Conservation (phyloP, 257 asterid genomes). For the Solanum virginianum region DNA sequence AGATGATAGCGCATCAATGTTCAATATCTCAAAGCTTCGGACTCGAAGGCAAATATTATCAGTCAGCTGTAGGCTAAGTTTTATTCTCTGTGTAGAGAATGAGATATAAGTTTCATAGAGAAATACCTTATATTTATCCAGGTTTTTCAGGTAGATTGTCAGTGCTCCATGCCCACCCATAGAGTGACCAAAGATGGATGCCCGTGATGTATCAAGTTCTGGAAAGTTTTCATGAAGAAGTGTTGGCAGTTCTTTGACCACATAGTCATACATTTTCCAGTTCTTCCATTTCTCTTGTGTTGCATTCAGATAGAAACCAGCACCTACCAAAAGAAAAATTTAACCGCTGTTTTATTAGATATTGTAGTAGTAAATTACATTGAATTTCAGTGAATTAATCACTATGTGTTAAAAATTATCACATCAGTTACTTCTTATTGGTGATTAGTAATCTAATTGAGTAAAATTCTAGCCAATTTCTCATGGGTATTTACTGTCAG, state of each 20-base stretch:
- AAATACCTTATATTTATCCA: slow-evolving; percentile 85
- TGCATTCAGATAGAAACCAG: slow-evolving; percentile 97
- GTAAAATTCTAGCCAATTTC: no score
- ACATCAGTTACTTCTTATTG: no score
- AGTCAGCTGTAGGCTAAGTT: neutral
- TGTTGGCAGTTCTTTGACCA: slow-evolving; percentile 87
- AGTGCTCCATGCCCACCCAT: slow-evolving; percentile 99
- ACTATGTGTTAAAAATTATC: no score
- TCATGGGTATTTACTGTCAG: no score
- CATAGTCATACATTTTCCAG: slow-evolving; percentile 95
- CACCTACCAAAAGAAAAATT: slow-evolving; percentile 35
- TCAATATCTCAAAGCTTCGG: neutral
- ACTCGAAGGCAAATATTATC: neutral
- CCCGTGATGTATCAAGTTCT: slow-evolving; percentile 72
- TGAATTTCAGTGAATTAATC: no score
- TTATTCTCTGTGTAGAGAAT: neutral
- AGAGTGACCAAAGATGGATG: slow-evolving; percentile 92
- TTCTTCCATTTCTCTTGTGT: slow-evolving; percentile 98
- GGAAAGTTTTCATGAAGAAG: slow-evolving; percentile 69
- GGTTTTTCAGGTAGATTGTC: slow-evolving; percentile 76
- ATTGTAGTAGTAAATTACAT: no score
- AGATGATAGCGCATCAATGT: neutral
- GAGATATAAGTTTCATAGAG: neutral
- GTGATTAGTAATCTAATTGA: no score
- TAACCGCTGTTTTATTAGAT: neutral